phyloP scores from a whole-genome alignment of 2,329 filamentous ascomycete genomes.

The Paramyrothecium sp. region DNA sequence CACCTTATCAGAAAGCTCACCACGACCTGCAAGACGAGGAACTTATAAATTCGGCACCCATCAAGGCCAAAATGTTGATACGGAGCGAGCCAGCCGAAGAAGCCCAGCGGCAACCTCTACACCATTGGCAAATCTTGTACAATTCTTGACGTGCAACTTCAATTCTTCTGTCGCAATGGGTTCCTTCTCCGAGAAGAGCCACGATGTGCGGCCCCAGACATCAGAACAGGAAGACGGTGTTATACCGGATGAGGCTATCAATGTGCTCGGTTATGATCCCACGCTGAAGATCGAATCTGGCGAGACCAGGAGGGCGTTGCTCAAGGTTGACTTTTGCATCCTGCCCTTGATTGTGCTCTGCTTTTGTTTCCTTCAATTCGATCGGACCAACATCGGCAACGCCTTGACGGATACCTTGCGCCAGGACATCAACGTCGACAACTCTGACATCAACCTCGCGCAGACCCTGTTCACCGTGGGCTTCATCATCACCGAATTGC shows the following conservation, averaged over 20 bases:
- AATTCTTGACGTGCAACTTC: background rate
- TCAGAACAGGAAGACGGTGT: slow-evolving; percentile 8
- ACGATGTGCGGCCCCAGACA: background rate
- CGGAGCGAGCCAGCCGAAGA: background rate
- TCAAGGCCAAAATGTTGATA: background rate
- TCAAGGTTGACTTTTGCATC: slow-evolving; percentile 24
- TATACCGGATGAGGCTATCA: slow-evolving; percentile 11
- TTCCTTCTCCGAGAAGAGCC: slow-evolving; percentile 10
- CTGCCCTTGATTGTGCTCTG: slow-evolving; percentile 26
- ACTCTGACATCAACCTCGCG: slow-evolving; percentile 50
- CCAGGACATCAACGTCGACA: slow-evolving; percentile 44
- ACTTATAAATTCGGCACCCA: background rate
- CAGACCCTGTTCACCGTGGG: slow-evolving; percentile 49
- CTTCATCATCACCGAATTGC: slow-evolving; percentile 43
- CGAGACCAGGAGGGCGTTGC: slow-evolving; percentile 12
- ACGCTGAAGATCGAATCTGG: slow-evolving; percentile 6
- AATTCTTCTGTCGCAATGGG: slow-evolving; percentile 5
- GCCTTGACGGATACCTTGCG: slow-evolving; percentile 51
- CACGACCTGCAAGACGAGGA: background rate
- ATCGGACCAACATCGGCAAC: slow-evolving; percentile 42
- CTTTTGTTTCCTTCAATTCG: slow-evolving; percentile 31
- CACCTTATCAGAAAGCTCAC: background rate
- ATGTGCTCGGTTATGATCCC: slow-evolving; percentile 22
- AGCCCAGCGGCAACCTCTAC: background rate
- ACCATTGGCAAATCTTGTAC: background rate